Conservation (phyloP, 148 eudicot genomes). For the Rhododendron molle region DNA sequence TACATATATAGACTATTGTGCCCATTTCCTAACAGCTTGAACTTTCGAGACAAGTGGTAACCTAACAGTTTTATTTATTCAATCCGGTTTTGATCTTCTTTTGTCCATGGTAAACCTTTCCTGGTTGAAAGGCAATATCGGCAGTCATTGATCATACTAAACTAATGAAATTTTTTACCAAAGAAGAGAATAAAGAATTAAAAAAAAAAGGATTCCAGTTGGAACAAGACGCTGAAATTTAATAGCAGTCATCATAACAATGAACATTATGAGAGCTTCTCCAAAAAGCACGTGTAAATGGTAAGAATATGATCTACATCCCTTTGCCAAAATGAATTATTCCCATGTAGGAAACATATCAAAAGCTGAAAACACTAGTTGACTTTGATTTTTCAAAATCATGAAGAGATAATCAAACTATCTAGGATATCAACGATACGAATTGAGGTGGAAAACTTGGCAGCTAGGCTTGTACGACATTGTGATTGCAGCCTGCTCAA, state of each 20-base stretch:
- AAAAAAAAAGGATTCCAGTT: not conserved
- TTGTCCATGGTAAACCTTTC: not conserved
- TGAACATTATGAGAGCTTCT: not conserved
- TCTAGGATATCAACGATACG: slow-evolving; percentile 20
- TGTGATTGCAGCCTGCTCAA: slow-evolving; percentile 32
- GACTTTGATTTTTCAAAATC: not conserved
- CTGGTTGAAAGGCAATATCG: not conserved
- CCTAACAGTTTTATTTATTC: not conserved
- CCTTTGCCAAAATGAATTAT: not conserved
- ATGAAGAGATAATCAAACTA: not conserved
- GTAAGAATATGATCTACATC: not conserved
- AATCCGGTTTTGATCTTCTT: not conserved
- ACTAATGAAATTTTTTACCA: not conserved
- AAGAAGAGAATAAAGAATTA: not conserved
- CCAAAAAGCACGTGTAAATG: not conserved
- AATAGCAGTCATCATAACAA: not conserved
- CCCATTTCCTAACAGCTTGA: not conserved
- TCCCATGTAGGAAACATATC: not conserved
- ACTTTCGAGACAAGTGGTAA: not conserved
- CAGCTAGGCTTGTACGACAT: slow-evolving; percentile 34
- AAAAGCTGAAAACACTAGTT: not conserved
- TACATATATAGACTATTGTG: not conserved
- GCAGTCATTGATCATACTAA: not conserved
- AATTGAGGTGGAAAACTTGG: slow-evolving; percentile 39
- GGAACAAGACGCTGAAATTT: not conserved